Percentiles rank a stretch among this genome's conserved stretches.
phyloP scores from a whole-genome alignment of 1,284 basidiomycete species.

The Vanrija humicola region DNA sequence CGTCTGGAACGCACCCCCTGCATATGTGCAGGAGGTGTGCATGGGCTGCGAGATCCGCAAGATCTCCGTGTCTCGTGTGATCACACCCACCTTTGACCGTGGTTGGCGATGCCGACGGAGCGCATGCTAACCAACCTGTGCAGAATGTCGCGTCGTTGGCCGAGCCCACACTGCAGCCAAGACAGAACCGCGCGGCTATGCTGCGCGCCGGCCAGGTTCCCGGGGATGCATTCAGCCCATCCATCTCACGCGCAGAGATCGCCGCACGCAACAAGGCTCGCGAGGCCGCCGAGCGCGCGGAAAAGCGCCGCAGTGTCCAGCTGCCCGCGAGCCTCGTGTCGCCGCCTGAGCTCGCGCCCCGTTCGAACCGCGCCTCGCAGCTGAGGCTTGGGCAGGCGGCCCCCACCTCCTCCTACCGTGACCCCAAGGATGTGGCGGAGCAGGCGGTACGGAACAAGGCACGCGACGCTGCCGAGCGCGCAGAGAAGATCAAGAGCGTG shows the following conservation, averaged over 20 bases:
- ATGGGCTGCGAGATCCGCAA: background rate
- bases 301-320: slow-evolving; percentile 27
- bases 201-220: slow-evolving; percentile 18
- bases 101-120: background rate
- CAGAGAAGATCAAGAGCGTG: slow-evolving; percentile 28
- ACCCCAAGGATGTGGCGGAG: slow-evolving; percentile 13
- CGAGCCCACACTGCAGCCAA: slow-evolving; percentile 25
- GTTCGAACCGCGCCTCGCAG: slow-evolving; percentile 17
- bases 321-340: slow-evolving; percentile 22
- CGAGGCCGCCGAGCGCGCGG: slow-evolving; percentile 25
- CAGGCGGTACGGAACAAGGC: slow-evolving; percentile 24
- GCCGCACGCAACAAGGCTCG: slow-evolving; percentile 27
- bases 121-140: background rate
- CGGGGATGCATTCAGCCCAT: too few species aligned
- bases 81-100: too few species aligned
- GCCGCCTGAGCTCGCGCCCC: slow-evolving; percentile 6
- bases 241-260: slow-evolving; percentile 11
- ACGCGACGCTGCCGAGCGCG: slow-evolving; percentile 23
- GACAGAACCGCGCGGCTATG: slow-evolving; percentile 27
- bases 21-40: too few species aligned
- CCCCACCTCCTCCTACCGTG: background rate
- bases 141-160: slow-evolving; percentile 34
- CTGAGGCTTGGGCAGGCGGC: slow-evolving; percentile 11
- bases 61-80: too few species aligned
- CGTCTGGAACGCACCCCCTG: too few species aligned